Base-by-base conservation (phyloP, 2,329 filamentous ascomycete genomes). In the Trichoderma arundinaceum region DNA sequence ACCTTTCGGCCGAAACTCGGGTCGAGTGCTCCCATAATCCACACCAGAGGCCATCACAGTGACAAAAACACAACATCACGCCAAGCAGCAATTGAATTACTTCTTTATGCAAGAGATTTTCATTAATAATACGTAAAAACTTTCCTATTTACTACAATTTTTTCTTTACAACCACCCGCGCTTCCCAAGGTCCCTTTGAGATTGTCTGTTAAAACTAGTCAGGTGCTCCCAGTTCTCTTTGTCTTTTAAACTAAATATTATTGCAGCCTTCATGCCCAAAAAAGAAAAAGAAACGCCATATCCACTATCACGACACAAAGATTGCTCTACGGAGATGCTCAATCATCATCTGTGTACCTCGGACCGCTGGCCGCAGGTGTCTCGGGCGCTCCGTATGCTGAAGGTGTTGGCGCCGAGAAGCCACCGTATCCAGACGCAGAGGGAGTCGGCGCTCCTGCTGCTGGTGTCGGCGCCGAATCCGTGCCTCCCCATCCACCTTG, bases 401-500 rank as follows among this genome's bases (percentile, higher is more conserved):
- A 88, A 66, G 88, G 88, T n/a, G 88, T 90, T 0, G 87, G 86
- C 22, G 88, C 88, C 35, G 84, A 80, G 66, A 86, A 87, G 17
- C 61, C 66, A 28, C 41, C 52, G 67, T 84, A 85, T n/a, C 86
- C 86, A 57, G 84, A 86, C 0, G 87, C 88, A 32, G 86, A 88
- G 0, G 90, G 90, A 0, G 90, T 93, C 0, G 90, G 89, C 15
- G 90, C 90, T 65, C 80, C 85, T 8, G 82, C 87, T 4, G 82
- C 88, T 1, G 89, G 89, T 0, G 89, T 91, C 1, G 88, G 88
- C 2, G 89, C 90, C 7, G 86, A 84, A 64, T 90, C 89, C 0
- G 80, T 80, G 33, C 82, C 84, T 43, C 83, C 84, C 84, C 85
- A 87, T 28, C 84, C 83, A 28, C 83, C 81, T 68, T 85, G 82